Percentiles rank a stretch among this genome's conserved stretches.
Conservation (phyloP, 176 grass and related monocot species). For the Aegilops sharonensis region DNA sequence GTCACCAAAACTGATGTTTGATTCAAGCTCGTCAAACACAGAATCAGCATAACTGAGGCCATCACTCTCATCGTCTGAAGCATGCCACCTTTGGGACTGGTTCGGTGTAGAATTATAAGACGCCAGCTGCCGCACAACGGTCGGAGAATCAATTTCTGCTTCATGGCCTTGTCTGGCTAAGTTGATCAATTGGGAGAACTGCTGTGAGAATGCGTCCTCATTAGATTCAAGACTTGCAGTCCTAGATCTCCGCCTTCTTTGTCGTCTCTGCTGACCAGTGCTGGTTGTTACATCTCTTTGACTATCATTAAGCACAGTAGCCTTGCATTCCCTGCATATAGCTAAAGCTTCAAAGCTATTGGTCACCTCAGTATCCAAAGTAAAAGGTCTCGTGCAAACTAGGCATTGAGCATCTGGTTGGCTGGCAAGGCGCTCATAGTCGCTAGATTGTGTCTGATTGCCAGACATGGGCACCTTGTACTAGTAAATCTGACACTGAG, state of each 20-base stretch:
- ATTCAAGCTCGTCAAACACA: slow-evolving; percentile 68
- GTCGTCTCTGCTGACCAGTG: slow-evolving; percentile 26
- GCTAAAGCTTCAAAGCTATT: slow-evolving; percentile 79
- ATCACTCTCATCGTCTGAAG: slow-evolving; percentile 58
- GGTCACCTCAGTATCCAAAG: slow-evolving; percentile 60
- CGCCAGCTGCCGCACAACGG: slow-evolving; percentile 7
- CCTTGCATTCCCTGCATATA: slow-evolving; percentile 40
- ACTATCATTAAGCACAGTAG: slow-evolving; percentile 42
- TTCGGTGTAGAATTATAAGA: slow-evolving; percentile 50
- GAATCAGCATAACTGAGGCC: slow-evolving; percentile 44
- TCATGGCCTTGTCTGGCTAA: slow-evolving; percentile 67
- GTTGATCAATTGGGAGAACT: slow-evolving; percentile 67
- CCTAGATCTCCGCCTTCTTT: slow-evolving; percentile 29
- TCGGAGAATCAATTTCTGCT: slow-evolving; percentile 28
- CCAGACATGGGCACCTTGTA: slow-evolving; percentile 23
- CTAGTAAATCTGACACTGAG: not conserved
- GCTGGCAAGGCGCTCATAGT: not conserved
- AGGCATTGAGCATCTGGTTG: slow-evolving; percentile 61
- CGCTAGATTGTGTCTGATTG: not conserved
- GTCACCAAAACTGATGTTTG: slow-evolving; percentile 64
- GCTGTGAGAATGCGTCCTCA: slow-evolving; percentile 53
- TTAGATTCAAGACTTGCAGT: slow-evolving; percentile 32
- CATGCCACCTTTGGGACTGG: slow-evolving; percentile 44
- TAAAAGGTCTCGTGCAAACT: slow-evolving; percentile 69
- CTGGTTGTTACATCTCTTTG: slow-evolving; percentile 31